Base-by-base conservation (phyloP, 257 asterid species). In the Salvia hispanica region DNA sequence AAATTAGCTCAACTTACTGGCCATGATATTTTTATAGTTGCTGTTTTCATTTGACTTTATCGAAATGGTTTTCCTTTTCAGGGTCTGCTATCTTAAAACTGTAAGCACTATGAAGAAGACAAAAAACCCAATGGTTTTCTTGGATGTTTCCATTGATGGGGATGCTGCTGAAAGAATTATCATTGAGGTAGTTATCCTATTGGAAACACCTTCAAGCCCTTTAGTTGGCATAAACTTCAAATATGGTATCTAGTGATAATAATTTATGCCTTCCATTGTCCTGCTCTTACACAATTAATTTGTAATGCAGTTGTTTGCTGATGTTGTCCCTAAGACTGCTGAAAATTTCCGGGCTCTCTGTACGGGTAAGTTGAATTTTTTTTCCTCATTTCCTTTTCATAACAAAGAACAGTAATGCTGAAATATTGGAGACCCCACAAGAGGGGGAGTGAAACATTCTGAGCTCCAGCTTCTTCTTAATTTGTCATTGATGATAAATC, bases 311-410 rank as follows among this genome's bases (percentile, higher is more conserved):
- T 77, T 94, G 77, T 91, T 85, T 87, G 95, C 97, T 37, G 95
- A 91, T 78, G 78, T 74, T 70, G 99, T 91, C 74, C 99, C 99
- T 46, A 87, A 66, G 85, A 94, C 99, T 7, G 96, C 99, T 64
- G 97, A 94, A 79, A 94, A 94, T 78, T 94, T 94, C 21, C 85
- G 99, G 67, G 97, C 96, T 9, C 89, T 91, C 70, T 91, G 99
- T 85, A 91, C 99, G 13, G 99, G 99, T 94, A 81, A n/a, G 15
- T 58, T 67, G 16, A 44, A 64, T 58, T 48, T 18, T n/a, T 66
- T 34, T 71, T 15, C 46, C 45, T 55, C 14, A 2, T 15, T 61
- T 52, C 59, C 15, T 10, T 28, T 44, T 16, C 12, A 53, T 53
- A 21, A 15, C n/a, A 42, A 5, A 39, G 47, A 12, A 21, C 40